These are phyloP conservation scores for Phaffia tasmanica DNA, from an alignment of 768 basidiomycete genomes.

Conservation along the genomic window DNA sequence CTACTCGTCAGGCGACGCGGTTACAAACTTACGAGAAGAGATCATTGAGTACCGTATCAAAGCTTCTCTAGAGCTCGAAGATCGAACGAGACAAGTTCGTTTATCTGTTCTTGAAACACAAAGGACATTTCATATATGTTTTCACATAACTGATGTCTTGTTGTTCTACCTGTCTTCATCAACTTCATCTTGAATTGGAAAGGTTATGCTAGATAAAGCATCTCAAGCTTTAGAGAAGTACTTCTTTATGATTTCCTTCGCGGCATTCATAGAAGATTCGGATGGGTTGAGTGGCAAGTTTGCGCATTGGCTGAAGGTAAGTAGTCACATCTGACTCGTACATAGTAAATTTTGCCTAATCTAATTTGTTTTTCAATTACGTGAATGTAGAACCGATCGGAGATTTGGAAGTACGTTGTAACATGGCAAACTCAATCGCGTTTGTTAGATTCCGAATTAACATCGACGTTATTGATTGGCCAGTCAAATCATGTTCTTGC, in stretches of 20 bases:
- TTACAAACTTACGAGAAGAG: constrained; percentile 80
- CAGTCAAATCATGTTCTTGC: constrained; percentile 76
- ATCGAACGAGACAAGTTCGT: constrained; percentile 39
- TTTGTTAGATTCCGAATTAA: neutral
- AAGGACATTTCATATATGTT: constrained; percentile 20
- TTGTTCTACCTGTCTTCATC: constrained; percentile 6
- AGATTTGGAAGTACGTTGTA: constrained; percentile 75
- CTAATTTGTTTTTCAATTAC: neutral
- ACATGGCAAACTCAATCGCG: neutral
- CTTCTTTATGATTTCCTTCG: constrained; percentile 90
- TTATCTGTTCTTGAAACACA: constrained; percentile 32
- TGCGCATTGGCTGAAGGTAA: constrained; percentile 72
- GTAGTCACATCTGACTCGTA: constrained; percentile 18
- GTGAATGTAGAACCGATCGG: constrained; percentile 53
- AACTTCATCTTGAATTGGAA: constrained; percentile 42
- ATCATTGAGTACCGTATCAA: constrained; percentile 57
- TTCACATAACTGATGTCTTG: neutral
- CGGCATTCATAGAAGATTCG: constrained; percentile 62
- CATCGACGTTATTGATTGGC: constrained; percentile 2
- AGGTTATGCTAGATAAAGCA: constrained; percentile 53
- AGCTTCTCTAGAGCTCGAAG: constrained; percentile 27
- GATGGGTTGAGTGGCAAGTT: constrained; percentile 54
- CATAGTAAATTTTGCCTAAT: too few species aligned
- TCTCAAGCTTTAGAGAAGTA: constrained; percentile 76
- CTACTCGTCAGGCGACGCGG: constrained; percentile 78